A percentile compares a stretch with the other conserved stretches of the same genome.
These are phyloP conservation scores for Plasmopara halstedii DNA, from an alignment of 352 stramenopile genomes.

Conservation along the genomic window DNA sequence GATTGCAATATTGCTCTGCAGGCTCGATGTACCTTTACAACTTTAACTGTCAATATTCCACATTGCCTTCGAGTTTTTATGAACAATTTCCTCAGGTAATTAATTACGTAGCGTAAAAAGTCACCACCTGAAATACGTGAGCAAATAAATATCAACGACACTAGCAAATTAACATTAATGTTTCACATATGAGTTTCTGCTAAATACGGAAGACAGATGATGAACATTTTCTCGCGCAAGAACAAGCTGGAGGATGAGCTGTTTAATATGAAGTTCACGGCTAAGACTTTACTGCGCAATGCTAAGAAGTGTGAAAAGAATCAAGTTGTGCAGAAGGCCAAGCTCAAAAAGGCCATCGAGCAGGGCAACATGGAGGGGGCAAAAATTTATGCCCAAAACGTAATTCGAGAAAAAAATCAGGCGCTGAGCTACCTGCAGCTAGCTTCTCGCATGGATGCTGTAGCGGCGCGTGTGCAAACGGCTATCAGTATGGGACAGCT, in stretches of 20 bases:
- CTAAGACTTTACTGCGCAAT: constrained; percentile 84
- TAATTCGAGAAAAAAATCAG: constrained; percentile 82
- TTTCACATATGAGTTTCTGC: too few species aligned
- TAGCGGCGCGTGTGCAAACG: constrained; percentile 93
- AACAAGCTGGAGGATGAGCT: constrained; percentile 83
- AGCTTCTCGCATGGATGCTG: constrained; percentile 93
- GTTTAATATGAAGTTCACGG: constrained; percentile 88
- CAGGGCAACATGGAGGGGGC: constrained; percentile 96
- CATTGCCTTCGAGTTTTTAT: too few species aligned
- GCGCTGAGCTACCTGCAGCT: constrained; percentile 95
- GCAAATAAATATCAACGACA: too few species aligned
- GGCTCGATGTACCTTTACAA: too few species aligned
- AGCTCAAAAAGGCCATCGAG: constrained; percentile 96
- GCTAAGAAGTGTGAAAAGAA: constrained; percentile 98
- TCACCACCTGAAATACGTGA: too few species aligned
- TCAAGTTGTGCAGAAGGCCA: constrained; percentile 89
- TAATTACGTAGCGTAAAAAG: too few species aligned
- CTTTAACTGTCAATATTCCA: too few species aligned
- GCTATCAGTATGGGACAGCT: constrained; percentile 93
- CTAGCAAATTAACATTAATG: too few species aligned
- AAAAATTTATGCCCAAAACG: constrained; percentile 95
- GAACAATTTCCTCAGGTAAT: too few species aligned
- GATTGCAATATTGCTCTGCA: too few species aligned
- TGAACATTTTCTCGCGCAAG: constrained; percentile 82
- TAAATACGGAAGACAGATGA: too few species aligned